Percentiles rank a stretch among this genome's conserved stretches.
These are phyloP conservation scores for Didymella lethalis DNA, from an alignment of 2,329 filamentous ascomycete genomes.

Conservation along the genomic window DNA sequence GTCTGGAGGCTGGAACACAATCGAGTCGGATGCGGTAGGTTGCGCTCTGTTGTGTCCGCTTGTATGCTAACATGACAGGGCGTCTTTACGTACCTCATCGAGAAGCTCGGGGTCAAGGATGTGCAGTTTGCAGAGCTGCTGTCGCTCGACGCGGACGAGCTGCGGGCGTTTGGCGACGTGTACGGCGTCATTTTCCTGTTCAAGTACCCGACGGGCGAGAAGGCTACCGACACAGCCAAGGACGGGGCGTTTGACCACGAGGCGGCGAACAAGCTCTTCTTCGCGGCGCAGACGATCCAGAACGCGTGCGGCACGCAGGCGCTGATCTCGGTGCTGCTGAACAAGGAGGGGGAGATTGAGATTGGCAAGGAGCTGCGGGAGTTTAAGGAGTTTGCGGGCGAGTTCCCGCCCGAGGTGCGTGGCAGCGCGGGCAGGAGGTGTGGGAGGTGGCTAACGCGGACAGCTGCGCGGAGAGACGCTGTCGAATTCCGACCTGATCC, in stretches of 20 bases:
- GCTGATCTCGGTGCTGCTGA: constrained; percentile 87
- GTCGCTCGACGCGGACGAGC: constrained; percentile 78
- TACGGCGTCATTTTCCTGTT: constrained; percentile 99
- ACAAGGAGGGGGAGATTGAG: constrained; percentile 75
- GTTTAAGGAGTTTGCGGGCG: constrained; percentile 88
- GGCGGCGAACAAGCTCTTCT: constrained; percentile 83
- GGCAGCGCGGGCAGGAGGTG: not conserved
- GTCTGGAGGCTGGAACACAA: constrained; percentile 90
- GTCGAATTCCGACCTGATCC: constrained; percentile 68
- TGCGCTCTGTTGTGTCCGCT: constrained; percentile 23
- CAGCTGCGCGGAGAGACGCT: constrained; percentile 74
- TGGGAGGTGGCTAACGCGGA: constrained; percentile 10
- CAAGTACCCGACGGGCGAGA: constrained; percentile 82
- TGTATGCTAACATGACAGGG: constrained; percentile 62
- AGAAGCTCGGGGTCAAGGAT: constrained; percentile 87
- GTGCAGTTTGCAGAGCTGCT: constrained; percentile 98
- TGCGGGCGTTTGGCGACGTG: constrained; percentile 68
- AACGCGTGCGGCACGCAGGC: constrained; percentile 98
- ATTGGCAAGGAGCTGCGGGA: constrained; percentile 75
- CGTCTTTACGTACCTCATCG: constrained; percentile 96
- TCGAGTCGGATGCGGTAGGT: constrained; percentile 92
- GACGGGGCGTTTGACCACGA: constrained; percentile 83
- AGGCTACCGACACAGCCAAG: constrained; percentile 71
- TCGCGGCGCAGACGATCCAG: constrained; percentile 96
- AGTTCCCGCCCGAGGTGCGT: constrained; percentile 70